Percentiles rank a stretch among this genome's conserved stretches.
phyloP scores from a whole-genome alignment of 352 stramenopile genomes.

The Peronospora destructor region DNA sequence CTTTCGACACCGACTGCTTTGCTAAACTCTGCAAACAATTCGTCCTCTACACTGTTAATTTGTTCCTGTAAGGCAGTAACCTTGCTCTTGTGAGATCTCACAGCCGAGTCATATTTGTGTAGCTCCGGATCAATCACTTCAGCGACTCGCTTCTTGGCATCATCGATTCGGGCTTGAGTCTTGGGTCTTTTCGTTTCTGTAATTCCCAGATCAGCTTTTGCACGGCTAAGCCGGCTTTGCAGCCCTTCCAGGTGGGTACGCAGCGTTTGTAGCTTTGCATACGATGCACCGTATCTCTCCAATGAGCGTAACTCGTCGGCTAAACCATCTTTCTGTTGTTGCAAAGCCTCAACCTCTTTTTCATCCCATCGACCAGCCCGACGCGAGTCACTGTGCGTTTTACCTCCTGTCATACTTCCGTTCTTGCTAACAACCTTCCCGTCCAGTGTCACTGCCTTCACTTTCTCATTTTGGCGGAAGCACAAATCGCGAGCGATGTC shows the following conservation, averaged over 20 bases:
- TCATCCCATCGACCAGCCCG: slow-evolving; percentile 89
- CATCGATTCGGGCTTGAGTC: slow-evolving; percentile 50
- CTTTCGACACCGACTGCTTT: slow-evolving; percentile 65
- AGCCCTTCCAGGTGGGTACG: slow-evolving; percentile 65
- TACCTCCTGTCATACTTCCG: slow-evolving; percentile 96
- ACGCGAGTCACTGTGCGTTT: slow-evolving; percentile 78
- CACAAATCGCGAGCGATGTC: slow-evolving; percentile 87
- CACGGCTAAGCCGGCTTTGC: slow-evolving; percentile 64
- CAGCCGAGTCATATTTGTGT: slow-evolving; percentile 43
- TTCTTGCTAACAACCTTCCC: slow-evolving; percentile 97
- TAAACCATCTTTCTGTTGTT: slow-evolving; percentile 81
- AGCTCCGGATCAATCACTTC: slow-evolving; percentile 57
- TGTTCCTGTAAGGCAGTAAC: slow-evolving; percentile 44
- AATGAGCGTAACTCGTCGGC: slow-evolving; percentile 56
- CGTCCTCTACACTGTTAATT: slow-evolving; percentile 71
- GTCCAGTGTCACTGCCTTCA: slow-evolving; percentile 89
- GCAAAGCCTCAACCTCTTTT: slow-evolving; percentile 83
- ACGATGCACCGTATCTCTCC: slow-evolving; percentile 64
- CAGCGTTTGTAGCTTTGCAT: slow-evolving; percentile 55
- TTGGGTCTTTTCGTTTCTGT: slow-evolving; percentile 68
- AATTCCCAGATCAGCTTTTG: slow-evolving; percentile 63
- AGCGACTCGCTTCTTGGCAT: slow-evolving; percentile 45
- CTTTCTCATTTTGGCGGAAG: slow-evolving; percentile 75
- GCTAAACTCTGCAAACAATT: slow-evolving; percentile 84
- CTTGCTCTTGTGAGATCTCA: slow-evolving; percentile 40